Percentiles rank a stretch among this genome's conserved stretches.
Conservation (phyloP, 2,329 filamentous ascomycete species). For the Arthrobotrys entomopaga region DNA sequence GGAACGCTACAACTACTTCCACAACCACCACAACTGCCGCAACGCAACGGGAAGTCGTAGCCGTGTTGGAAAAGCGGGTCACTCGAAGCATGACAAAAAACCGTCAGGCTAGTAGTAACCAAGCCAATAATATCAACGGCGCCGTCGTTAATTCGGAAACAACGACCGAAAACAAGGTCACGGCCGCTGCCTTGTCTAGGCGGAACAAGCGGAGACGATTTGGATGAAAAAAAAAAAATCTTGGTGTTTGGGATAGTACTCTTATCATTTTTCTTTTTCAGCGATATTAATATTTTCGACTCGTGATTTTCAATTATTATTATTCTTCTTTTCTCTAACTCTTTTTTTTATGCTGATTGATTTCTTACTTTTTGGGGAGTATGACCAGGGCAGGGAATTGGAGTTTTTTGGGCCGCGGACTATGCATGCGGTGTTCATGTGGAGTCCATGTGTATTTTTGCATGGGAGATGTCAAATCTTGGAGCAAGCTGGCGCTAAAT, state of each 20-base stretch:
- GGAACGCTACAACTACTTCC: not conserved
- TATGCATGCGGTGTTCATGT: conserved; percentile 31
- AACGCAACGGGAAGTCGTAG: conserved; percentile 31
- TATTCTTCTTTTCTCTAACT: conserved; percentile 15
- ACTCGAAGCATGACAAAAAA: conserved; percentile 52
- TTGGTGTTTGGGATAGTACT: conserved; percentile 12
- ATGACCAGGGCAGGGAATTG: conserved; percentile 22
- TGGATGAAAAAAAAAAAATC: conserved; percentile 46
- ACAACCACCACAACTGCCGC: conserved; percentile 21
- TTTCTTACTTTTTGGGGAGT: not conserved
- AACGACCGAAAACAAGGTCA: too few relatives aligned
- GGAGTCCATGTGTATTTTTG: conserved; percentile 35
- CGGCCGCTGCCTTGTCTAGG: conserved; percentile 27
- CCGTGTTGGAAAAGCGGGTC: conserved; percentile 47
- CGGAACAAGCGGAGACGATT: conserved; percentile 52
- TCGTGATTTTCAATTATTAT: not conserved
- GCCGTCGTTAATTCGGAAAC: too few relatives aligned
- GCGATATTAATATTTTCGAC: too few relatives aligned
- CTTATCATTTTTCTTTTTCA: too few relatives aligned
- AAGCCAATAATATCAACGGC: not conserved
- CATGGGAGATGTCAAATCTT: conserved; percentile 53
- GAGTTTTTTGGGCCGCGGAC: not conserved
- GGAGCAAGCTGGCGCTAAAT: conserved; percentile 1
- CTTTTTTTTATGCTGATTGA: too few relatives aligned
- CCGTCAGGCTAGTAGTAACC: not conserved